Evolutionary conservation across 768 basidiomycete species (phyloP).

Genomic region (Collybia nuda): DNA sequence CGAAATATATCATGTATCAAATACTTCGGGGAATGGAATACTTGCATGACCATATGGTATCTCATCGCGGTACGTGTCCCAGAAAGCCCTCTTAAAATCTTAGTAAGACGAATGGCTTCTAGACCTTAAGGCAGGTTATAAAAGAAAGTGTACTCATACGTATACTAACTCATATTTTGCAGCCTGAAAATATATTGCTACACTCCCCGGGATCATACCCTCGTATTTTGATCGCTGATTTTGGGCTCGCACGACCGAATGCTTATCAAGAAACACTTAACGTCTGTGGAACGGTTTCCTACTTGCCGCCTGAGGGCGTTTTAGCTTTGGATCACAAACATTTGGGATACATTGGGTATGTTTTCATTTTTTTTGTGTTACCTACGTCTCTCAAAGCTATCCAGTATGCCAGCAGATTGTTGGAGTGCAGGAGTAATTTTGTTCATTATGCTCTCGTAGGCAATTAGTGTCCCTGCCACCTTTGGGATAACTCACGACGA

Average conservation of each 20-base stretch:
- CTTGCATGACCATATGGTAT: conserved; percentile 69
- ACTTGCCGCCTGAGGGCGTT: conserved; percentile 84
- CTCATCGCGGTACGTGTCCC: conserved; percentile 64
- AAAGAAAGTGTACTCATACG: not conserved
- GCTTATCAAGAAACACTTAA: conserved; percentile 83
- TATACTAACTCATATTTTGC: not conserved
- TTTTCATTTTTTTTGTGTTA: not conserved
- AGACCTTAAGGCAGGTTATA: conserved; percentile 20
- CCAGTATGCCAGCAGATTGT: conserved; percentile 85
- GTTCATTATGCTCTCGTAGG: conserved; percentile 83
- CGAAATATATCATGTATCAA: conserved; percentile 84
- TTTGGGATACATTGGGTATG: conserved; percentile 60
- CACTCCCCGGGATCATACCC: conserved; percentile 82
- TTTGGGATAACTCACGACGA: not conserved
- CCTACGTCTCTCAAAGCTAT: not conserved
- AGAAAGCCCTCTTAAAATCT: not conserved
- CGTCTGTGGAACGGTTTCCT: conserved; percentile 86
- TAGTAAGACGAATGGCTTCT: not conserved
- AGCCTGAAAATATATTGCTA: conserved; percentile 86
- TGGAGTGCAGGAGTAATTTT: conserved; percentile 85
- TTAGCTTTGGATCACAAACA: conserved; percentile 75
- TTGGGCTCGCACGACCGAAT: conserved; percentile 78
- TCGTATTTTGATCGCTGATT: conserved; percentile 82
- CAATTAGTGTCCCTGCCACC: conserved; percentile 7
- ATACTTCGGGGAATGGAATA: conserved; percentile 70